These are phyloP conservation scores for Xylaria scruposa DNA, from an alignment of 495 filamentous ascomycete genomes.

Conservation along the genomic window DNA sequence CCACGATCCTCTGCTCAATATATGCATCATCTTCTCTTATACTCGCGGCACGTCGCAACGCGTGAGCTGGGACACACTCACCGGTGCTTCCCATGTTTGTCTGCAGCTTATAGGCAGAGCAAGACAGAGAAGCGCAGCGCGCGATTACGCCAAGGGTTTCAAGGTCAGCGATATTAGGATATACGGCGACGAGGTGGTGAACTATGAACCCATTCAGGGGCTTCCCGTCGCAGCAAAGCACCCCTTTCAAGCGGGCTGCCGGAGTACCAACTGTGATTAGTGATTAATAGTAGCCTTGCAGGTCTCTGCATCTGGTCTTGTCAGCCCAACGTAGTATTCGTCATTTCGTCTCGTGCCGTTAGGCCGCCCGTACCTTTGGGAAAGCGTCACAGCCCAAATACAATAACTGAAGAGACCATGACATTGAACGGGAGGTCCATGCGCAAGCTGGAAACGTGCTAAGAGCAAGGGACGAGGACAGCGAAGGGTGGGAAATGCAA, in stretches of 20 bases:
- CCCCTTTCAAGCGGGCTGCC: background rate
- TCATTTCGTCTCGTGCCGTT: slow-evolving; percentile 39
- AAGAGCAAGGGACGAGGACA: slow-evolving; percentile 19
- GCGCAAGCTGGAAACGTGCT: slow-evolving; percentile 18
- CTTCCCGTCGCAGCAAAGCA: slow-evolving; percentile 2
- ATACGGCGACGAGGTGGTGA: slow-evolving; percentile 12
- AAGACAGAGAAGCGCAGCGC: background rate
- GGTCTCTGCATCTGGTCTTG: slow-evolving; percentile 4
- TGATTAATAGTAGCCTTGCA: slow-evolving; percentile 35
- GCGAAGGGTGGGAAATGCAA: slow-evolving; percentile 26
- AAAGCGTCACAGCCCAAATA: slow-evolving; percentile 11
- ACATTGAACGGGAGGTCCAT: slow-evolving; percentile 22
- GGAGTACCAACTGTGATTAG: slow-evolving; percentile 10
- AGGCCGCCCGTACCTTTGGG: background rate
- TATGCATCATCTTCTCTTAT: slow-evolving; percentile 2
- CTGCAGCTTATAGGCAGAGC: background rate
- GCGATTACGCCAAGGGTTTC: slow-evolving; percentile 13
- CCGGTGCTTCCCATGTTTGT: slow-evolving; percentile 14
- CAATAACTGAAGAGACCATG: background rate
- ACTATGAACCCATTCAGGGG: slow-evolving; percentile 13
- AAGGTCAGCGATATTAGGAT: background rate
- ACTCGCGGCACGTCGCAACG: slow-evolving; percentile 7
- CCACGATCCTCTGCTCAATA: background rate
- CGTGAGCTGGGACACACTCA: background rate
- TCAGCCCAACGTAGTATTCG: slow-evolving; percentile 37